Base-by-base conservation (phyloP, 441 rosid genomes). In the Flueggea neowawraea region DNA sequence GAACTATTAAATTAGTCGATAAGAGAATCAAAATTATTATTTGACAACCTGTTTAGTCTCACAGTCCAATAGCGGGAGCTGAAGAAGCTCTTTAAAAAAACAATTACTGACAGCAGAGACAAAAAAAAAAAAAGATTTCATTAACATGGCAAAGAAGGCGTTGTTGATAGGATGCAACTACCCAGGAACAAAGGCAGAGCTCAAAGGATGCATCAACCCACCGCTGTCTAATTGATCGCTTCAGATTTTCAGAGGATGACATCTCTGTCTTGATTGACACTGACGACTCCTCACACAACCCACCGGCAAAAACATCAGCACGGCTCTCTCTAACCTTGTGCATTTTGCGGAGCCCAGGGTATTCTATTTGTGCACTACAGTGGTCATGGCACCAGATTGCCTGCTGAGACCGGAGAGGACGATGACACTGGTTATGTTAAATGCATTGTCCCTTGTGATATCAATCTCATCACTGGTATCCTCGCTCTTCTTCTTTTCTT, bases 391-490 rank as follows among this genome's bases (percentile, higher is more conserved):
- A 88, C 97, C 11, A 85, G 98, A 77, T 84, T 93, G 16, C 98
- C 98, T 0, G 94, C 98, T n/a, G 97, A 93, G 85, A 84, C 97
- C 5, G 98, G 97, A 6, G 98, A 93, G 69, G 90, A 90, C 16
- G 98, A 90, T 74, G 98, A 93, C 57, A 93, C 98, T 63, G 97
- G 98, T 22, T 92, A 69, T 59, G 98, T 90, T 52, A 97, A 93
- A 72, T 93, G 98, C 78, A 86, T 90, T 60, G 98, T 93, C 16
- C 98, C 98, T 48, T 88, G 87, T 70, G 98, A 93, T 64, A 92
- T 92, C 96, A 92, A 92, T 79, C 94, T 92, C 55, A 88, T 92
- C 63, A 90, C 95, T 55, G 97, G 95, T 90, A 62, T 50, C 55
- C 62, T 12, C 32, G 22, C 43, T 22, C 1, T 4, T 31, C 6